Evolutionary conservation across 1,139 yeast species (phyloP), one percentile per base, ranked within the genome.

Genomic region (Candida dubliniensis): DNA sequence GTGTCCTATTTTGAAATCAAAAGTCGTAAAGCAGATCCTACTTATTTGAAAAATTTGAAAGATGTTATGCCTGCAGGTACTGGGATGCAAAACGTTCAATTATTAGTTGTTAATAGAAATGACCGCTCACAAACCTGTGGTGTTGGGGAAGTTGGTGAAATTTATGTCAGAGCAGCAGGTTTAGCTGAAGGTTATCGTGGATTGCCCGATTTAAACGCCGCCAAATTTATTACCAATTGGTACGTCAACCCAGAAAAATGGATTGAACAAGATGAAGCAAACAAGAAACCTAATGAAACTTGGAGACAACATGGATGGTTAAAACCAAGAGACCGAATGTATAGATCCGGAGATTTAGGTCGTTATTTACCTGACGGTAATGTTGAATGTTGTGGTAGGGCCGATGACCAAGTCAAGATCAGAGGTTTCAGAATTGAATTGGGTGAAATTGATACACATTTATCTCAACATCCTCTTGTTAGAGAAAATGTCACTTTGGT

Each of bases 31-130:
- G 63, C 74, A 32, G 91, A 90, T 61, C 78, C 95, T 23, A 69
- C 79, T 14, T 91, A 87, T 66, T 76, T 95, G 60, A 84, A 82
- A 60, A 79, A 84, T 41, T 87, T 88, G 69, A 95, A 95, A 68
- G 98, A 95, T 59, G 87, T 90, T 46, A 90, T 95, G 87, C 98
- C 99, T 44, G 99, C 99, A 12, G 99, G 99, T 52, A 84, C 82
- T 56, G 99, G 99, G 64, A 93, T 93, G 99, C 67, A 79, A 48
- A 91, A 93, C 60, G 99, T 95, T 39, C 99, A 93, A 66, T 73
- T 93, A 45, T 76, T 95, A 47, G 96, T 95, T 50, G 98, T 95
- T 34, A 95, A 95, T 70, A 78, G 99, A 63, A 76, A 87, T 55
- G 96, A 91, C 58, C 78, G 86, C 46, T 77, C 87, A 18, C 95